Conservation (phyloP, 805 yeast genomes). For the Yarrowia sp. region DNA sequence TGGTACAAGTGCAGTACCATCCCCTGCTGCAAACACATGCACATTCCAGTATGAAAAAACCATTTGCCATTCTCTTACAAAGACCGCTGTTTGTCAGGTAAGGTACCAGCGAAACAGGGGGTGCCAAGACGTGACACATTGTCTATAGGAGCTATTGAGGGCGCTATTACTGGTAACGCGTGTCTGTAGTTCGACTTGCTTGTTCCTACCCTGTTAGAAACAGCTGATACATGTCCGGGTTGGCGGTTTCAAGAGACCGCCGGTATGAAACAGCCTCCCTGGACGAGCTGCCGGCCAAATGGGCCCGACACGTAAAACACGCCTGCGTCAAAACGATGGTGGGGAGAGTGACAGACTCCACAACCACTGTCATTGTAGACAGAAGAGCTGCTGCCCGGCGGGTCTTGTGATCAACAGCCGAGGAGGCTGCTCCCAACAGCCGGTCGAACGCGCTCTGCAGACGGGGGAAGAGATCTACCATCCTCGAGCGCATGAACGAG, state of each 20-base stretch:
- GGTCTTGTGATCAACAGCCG: slow-evolving; percentile 23
- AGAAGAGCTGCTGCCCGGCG: slow-evolving; percentile 14
- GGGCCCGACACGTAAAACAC: slow-evolving; percentile 22
- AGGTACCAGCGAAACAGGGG: slow-evolving; percentile 5
- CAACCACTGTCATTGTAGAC: slow-evolving; percentile 10
- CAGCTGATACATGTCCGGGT: slow-evolving; percentile 21
- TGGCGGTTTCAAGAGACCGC: slow-evolving; percentile 13
- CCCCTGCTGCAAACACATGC: no score
- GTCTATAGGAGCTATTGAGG: no score
- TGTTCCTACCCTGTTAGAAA: background rate
- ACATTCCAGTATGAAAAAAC: no score
- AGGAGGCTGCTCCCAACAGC: slow-evolving; percentile 4
- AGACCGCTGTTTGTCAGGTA: background rate
- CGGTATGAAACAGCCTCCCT: slow-evolving; percentile 17
- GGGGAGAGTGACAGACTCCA: slow-evolving; percentile 9
- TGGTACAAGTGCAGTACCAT: no score
- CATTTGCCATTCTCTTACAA: no score
- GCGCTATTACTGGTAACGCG: no score
- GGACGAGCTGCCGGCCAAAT: slow-evolving; percentile 10
- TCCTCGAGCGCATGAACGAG: slow-evolving; percentile 49
- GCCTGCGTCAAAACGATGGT: slow-evolving; percentile 10
- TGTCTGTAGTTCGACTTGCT: no score
- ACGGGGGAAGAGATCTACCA: slow-evolving; percentile 43
- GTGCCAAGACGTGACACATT: slow-evolving; percentile 4
- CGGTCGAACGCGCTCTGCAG: slow-evolving; percentile 41